Evolutionary conservation across 139 green algal species (phyloP).

Genomic region (Picocystis salinarum): DNA sequence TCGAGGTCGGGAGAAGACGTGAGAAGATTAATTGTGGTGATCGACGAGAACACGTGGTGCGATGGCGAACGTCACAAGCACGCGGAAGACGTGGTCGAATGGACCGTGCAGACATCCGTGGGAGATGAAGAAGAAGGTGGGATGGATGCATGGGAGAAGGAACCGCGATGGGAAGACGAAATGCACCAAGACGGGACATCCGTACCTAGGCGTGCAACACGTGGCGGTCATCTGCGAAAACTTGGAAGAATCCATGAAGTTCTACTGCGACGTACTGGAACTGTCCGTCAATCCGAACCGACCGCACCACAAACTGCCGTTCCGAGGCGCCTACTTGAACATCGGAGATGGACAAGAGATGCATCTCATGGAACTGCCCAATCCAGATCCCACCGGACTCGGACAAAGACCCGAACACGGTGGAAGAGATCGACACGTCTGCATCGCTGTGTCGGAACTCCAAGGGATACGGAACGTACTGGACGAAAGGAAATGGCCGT

Average conservation of each 20-base stretch:
- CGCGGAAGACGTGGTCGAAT: too few species aligned
- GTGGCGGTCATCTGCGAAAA: conserved; percentile 59
- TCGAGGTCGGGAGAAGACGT: too few species aligned
- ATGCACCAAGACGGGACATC: too few species aligned
- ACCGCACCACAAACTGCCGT: conserved; percentile 68
- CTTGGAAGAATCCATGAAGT: conserved; percentile 50
- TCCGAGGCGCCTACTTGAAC: conserved; percentile 61
- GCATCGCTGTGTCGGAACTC: conserved; percentile 15
- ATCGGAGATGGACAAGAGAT: conserved; percentile 59
- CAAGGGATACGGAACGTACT: conserved; percentile 35
- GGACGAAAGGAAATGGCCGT: conserved; percentile 30
- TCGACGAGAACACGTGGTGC: too few species aligned
- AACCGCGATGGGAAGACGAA: too few species aligned
- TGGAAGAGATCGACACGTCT: conserved; percentile 68
- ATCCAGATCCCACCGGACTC: conserved; percentile 35
- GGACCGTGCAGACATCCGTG: too few species aligned
- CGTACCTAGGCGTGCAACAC: conserved; percentile 80
- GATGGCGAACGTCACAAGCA: too few species aligned
- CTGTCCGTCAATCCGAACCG: conserved; percentile 55
- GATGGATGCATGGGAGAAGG: too few species aligned
- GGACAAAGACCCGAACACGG: conserved; percentile 45
- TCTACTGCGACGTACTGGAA: conserved; percentile 53
- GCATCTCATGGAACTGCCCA: conserved; percentile 84
- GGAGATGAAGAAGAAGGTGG: too few species aligned
- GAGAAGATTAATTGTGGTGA: too few species aligned